Evolutionary conservation across 768 basidiomycete species (phyloP).

Genomic region (Russula vinacea): DNA sequence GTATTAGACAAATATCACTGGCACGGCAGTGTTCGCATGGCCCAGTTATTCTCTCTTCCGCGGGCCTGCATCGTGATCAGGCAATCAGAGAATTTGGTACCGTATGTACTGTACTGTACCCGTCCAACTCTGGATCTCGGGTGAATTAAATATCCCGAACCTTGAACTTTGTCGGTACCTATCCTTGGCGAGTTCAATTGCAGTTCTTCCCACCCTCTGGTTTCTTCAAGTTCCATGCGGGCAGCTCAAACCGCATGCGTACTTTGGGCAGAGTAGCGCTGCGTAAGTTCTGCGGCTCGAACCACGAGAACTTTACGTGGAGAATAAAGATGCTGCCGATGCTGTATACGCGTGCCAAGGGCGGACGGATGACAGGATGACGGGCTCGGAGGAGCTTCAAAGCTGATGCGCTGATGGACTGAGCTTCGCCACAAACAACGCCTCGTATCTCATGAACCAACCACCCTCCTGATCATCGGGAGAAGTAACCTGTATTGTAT

Average conservation of each 20-base stretch:
- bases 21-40: not conserved
- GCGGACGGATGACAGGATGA: too few relatives aligned
- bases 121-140: not conserved
- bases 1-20: not conserved
- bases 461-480: not conserved
- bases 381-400: too few relatives aligned
- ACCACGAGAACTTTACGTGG: not conserved
- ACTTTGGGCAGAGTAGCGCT: not conserved
- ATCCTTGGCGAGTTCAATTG: not conserved
- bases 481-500: not conserved
- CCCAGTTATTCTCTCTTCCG: not conserved
- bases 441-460: not conserved
- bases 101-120: not conserved
- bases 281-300: not conserved
- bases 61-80: not conserved
- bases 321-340: not conserved
- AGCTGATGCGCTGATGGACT: not conserved
- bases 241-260: not conserved
- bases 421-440: not conserved
- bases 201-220: not conserved
- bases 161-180: conserved; percentile 4
- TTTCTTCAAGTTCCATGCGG: not conserved
- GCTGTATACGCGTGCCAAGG: too few relatives aligned
- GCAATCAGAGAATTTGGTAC: not conserved
- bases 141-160: conserved; percentile 5